These are phyloP conservation scores for Colletotrichum sp. DNA, from an alignment of 2,329 filamentous ascomycete species.

Conservation along the genomic window DNA sequence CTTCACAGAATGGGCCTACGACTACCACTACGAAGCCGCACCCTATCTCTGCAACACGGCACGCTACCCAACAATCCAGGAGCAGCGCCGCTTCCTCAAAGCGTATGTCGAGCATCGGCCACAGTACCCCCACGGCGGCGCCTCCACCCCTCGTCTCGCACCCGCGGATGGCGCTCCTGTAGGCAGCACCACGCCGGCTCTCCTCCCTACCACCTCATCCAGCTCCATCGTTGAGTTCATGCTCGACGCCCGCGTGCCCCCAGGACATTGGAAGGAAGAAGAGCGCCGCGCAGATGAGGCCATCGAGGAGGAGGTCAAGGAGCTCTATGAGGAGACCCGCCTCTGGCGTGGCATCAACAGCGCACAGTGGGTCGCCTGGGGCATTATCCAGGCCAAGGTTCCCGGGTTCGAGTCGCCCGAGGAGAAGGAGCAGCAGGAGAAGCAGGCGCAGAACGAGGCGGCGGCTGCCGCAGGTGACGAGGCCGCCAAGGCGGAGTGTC, in stretches of 20 bases:
- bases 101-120: constrained; percentile 87
- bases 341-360: constrained; percentile 90
- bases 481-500: constrained; percentile 24
- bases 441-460: constrained; percentile 31
- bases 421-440: constrained; percentile 19
- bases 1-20: constrained; percentile 98
- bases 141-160: constrained; percentile 53
- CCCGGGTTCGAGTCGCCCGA: constrained; percentile 68
- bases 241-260: constrained; percentile 74
- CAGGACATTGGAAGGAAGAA: constrained; percentile 62
- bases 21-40: constrained; percentile 79
- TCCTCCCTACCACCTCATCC: constrained; percentile 42
- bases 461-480: constrained; percentile 27
- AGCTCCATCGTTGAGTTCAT: constrained; percentile 74
- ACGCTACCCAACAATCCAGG: constrained; percentile 77
- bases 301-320: constrained; percentile 70
- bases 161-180: constrained; percentile 37
- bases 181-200: constrained; percentile 36
- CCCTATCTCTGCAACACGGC: constrained; percentile 72
- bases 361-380: constrained; percentile 94
- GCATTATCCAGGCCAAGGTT: constrained; percentile 91
- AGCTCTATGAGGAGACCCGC: constrained; percentile 77
- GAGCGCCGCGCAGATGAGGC: constrained; percentile 68
- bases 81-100: constrained; percentile 84
- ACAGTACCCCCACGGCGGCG: constrained; percentile 59